A percentile compares a stretch with the other conserved stretches of the same genome.
These are phyloP conservation scores for Fusarium piperis DNA, from an alignment of 2,329 filamentous ascomycete genomes.

Conservation along the genomic window DNA sequence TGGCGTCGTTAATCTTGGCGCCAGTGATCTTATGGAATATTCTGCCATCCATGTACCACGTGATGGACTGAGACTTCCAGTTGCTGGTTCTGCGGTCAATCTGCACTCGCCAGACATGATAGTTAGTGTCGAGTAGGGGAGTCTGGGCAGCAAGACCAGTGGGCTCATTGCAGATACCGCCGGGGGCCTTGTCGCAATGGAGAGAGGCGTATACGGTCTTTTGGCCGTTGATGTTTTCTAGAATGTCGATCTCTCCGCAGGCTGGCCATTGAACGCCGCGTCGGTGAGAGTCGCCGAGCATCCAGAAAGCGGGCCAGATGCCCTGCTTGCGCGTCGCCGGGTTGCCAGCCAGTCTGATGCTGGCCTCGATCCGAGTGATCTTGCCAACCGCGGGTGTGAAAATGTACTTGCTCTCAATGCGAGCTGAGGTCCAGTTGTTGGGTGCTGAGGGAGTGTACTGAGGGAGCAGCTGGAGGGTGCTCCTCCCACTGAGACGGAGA, in stretches of 20 bases:
- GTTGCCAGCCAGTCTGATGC: constrained; percentile 58
- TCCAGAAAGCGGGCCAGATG: constrained; percentile 69
- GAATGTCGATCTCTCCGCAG: constrained; percentile 67
- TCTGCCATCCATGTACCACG: constrained; percentile 59
- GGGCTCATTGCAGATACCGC: constrained; percentile 63
- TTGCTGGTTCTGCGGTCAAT: constrained; percentile 58
- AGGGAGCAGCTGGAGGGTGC: constrained; percentile 63
- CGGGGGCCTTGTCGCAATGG: constrained; percentile 59
- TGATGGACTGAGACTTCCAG: constrained; percentile 60
- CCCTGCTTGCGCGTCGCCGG: constrained; percentile 57
- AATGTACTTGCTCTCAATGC: constrained; percentile 60
- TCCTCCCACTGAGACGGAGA: constrained; percentile 60
- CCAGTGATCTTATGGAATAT: constrained; percentile 57
- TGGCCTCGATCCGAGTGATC: constrained; percentile 57
- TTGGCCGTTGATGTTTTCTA: constrained; percentile 64
- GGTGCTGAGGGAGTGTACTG: constrained; percentile 48
- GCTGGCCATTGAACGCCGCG: constrained; percentile 60
- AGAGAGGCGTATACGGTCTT: constrained; percentile 58
- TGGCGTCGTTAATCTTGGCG: constrained; percentile 53
- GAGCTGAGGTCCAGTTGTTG: constrained; percentile 62
- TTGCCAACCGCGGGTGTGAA: constrained; percentile 58
- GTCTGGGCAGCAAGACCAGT: constrained; percentile 51
- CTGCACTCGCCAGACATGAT: constrained; percentile 61
- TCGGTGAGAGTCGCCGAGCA: constrained; percentile 61
- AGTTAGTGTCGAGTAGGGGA: constrained; percentile 51